A percentile compares a stretch with the other conserved stretches of the same genome.
phyloP scores from a whole-genome alignment of 257 asterid species.

The Solanum lycopersicoides region DNA sequence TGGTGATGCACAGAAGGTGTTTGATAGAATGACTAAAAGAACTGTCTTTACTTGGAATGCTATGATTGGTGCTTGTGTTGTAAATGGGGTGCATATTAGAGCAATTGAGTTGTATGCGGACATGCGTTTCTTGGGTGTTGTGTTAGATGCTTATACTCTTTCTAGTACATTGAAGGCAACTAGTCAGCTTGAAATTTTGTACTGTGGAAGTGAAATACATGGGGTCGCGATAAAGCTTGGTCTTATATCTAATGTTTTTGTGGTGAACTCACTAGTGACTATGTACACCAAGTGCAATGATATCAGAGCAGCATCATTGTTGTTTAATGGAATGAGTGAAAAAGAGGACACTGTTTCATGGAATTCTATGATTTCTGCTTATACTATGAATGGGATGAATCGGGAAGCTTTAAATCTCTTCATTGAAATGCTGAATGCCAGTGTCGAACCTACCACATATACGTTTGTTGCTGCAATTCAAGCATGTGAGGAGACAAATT shows the following conservation, averaged over 20 bases:
- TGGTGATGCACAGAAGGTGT: constrained; percentile 43
- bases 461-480: constrained; percentile 74
- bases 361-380: constrained; percentile 67
- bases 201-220: constrained; percentile 55
- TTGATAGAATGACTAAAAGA: constrained; percentile 56
- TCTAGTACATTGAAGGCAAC: constrained; percentile 54
- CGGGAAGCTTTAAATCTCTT: constrained; percentile 41
- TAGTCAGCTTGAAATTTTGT: constrained; percentile 22
- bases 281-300: constrained; percentile 51
- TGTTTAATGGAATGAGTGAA: constrained; percentile 33
- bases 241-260: constrained; percentile 25
- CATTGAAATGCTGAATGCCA: constrained; percentile 29
- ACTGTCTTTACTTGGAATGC: constrained; percentile 70
- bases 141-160: constrained; percentile 47
- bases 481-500: constrained; percentile 41
- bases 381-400: constrained; percentile 27
- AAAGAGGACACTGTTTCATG: constrained; percentile 54
- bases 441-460: constrained; percentile 46
- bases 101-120: constrained; percentile 45
- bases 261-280: constrained; percentile 51
- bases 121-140: constrained; percentile 38
- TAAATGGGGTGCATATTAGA: constrained; percentile 22
- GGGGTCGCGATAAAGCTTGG: constrained; percentile 45
- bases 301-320: constrained; percentile 23
- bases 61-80: constrained; percentile 63